A percentile compares a stretch with the other conserved stretches of the same genome.
These are phyloP conservation scores for Rhazya stricta DNA, from an alignment of 257 asterid species.

Conservation along the genomic window DNA sequence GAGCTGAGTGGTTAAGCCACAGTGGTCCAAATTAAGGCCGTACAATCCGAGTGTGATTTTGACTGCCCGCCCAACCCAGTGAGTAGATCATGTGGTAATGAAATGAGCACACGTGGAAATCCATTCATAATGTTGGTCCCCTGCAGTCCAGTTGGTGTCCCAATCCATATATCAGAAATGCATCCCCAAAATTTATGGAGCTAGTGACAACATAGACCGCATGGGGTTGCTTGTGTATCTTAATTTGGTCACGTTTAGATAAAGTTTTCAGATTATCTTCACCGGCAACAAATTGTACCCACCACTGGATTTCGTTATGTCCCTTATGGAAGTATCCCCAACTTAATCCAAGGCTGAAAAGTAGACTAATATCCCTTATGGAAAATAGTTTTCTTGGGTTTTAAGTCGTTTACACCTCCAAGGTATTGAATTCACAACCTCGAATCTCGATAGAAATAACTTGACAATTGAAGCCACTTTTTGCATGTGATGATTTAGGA, in stretches of 20 bases:
- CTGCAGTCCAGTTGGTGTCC: not conserved
- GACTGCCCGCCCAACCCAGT: not conserved
- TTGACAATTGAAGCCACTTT: not conserved
- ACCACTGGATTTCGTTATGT: not conserved
- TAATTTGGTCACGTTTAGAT: not conserved
- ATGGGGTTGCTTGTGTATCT: not conserved
- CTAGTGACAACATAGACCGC: not conserved
- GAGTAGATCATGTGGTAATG: not conserved
- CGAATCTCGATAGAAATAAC: not conserved
- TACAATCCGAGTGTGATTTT: not conserved
- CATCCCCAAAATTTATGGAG: not conserved
- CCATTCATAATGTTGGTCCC: not conserved
- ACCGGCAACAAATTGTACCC: not conserved
- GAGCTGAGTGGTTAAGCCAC: not conserved
- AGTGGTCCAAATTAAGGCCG: constrained; percentile 10
- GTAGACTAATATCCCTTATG: no score
- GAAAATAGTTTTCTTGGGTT: not conserved
- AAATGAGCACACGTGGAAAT: not conserved
- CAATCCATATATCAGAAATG: not conserved
- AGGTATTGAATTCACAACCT: not conserved
- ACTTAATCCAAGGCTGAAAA: no score
- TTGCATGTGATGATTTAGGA: not conserved
- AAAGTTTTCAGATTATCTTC: not conserved
- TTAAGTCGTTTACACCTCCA: not conserved
- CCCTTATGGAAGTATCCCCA: not conserved